Evolutionary conservation across 1,139 yeast genomes (phyloP).

Genomic region (Lizanozyma gosingica): DNA sequence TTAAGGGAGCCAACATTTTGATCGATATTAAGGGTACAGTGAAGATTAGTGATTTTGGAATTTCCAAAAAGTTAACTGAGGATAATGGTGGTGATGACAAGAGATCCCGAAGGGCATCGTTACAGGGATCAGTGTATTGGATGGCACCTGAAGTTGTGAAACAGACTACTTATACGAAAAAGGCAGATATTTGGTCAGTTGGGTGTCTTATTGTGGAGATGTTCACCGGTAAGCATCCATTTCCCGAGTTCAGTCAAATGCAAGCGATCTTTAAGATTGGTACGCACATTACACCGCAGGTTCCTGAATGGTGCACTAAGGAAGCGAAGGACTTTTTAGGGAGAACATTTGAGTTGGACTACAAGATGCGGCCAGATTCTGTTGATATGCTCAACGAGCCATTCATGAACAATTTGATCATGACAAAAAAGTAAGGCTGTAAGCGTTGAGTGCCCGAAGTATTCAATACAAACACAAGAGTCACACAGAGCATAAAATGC

Average conservation of each 20-base stretch:
- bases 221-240: conserved; percentile 93
- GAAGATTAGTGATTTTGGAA: conserved; percentile 90
- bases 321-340: conserved; percentile 61
- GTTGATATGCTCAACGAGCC: conserved; percentile 55
- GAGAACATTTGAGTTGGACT: conserved; percentile 68
- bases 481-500: too few relatives aligned
- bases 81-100: conserved; percentile 15
- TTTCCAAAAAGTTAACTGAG: conserved; percentile 63
- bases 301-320: conserved; percentile 68
- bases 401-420: conserved; percentile 45
- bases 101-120: conserved; percentile 60
- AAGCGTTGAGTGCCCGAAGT: too few relatives aligned
- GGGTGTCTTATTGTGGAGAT: conserved; percentile 89
- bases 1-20: conserved; percentile 86
- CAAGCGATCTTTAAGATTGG: conserved; percentile 94
- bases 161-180: conserved; percentile 79
- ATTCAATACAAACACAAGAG: too few relatives aligned
- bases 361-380: conserved; percentile 66
- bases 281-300: conserved; percentile 64
- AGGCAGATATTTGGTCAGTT: conserved; percentile 93
- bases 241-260: conserved; percentile 90
- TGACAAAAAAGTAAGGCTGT: conserved; percentile 29
- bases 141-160: conserved; percentile 98
- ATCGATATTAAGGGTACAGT: conserved; percentile 88
- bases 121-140: conserved; percentile 95